Percentiles rank a stretch among this genome's conserved stretches.
These are phyloP conservation scores for Amylostereum areolatum DNA, from an alignment of 1,284 basidiomycete genomes.

Conservation along the genomic window DNA sequence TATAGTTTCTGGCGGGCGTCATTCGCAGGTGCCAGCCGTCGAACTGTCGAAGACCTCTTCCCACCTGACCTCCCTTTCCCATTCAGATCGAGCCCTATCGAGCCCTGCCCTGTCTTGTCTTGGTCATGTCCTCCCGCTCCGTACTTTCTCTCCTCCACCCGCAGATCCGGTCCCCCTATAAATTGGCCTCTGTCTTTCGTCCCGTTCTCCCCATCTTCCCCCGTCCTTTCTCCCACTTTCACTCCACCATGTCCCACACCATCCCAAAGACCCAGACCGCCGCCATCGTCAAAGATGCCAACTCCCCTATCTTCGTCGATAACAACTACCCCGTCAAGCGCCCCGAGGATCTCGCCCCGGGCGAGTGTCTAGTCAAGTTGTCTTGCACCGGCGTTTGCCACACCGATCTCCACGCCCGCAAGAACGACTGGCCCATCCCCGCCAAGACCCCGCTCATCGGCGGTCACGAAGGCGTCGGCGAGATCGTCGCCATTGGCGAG, in stretches of 20 bases:
- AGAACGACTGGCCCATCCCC: slow-evolving; percentile 69
- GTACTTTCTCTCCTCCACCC: too few species aligned
- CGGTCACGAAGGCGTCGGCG: slow-evolving; percentile 79
- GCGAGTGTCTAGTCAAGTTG: slow-evolving; percentile 80
- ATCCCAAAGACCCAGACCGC: slow-evolving; percentile 63
- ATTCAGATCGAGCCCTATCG: too few species aligned
- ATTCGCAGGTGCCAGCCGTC: too few species aligned
- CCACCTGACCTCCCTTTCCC: too few species aligned
- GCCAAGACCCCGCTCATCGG: slow-evolving; percentile 74
- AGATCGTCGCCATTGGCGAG: slow-evolving; percentile 73
- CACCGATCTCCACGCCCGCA: slow-evolving; percentile 73
- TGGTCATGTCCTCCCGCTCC: too few species aligned
- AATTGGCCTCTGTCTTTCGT: too few species aligned
- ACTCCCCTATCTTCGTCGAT: slow-evolving; percentile 38
- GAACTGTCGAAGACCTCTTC: too few species aligned
- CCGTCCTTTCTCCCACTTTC: not conserved
- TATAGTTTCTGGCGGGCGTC: too few species aligned
- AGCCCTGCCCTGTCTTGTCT: too few species aligned
- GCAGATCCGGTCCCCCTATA: too few species aligned
- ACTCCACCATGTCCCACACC: slow-evolving; percentile 8
- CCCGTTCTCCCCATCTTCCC: too few species aligned
- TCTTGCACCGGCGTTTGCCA: slow-evolving; percentile 72
- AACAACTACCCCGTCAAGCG: slow-evolving; percentile 55
- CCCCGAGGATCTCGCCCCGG: slow-evolving; percentile 63
- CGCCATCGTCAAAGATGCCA: slow-evolving; percentile 47